These are phyloP conservation scores for Erigeron canadensis DNA, from an alignment of 129 eudicot genomes.

Conservation along the genomic window DNA sequence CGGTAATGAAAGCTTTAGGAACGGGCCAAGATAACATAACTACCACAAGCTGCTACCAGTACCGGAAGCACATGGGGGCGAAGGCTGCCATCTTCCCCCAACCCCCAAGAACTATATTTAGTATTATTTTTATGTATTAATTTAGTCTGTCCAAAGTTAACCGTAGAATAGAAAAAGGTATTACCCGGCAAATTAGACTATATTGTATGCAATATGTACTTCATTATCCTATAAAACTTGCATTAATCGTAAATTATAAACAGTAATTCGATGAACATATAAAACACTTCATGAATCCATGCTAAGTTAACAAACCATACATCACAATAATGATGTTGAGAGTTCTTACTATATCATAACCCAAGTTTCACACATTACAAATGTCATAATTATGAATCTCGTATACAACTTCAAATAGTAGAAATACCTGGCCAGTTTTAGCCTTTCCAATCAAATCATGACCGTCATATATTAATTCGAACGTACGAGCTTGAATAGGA, in stretches of 20 bases:
- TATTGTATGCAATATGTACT: not conserved
- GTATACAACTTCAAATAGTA: no score
- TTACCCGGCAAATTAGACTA: no score
- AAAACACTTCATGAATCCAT: not conserved
- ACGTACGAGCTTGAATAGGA: slow-evolving; percentile 94
- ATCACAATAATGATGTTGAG: not conserved
- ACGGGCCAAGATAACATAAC: no score
- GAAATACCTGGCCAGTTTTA: slow-evolving; percentile 84
- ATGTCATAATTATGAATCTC: not conserved
- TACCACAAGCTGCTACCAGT: no score
- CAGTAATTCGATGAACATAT: not conserved
- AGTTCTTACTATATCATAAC: not conserved
- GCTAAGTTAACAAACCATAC: not conserved
- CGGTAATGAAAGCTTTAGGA: no score
- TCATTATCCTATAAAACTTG: not conserved
- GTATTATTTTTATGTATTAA: no score
- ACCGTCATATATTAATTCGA: slow-evolving; percentile 63
- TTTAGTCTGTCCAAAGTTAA: no score
- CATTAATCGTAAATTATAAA: not conserved
- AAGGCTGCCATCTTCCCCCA: no score
- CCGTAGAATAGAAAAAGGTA: no score
- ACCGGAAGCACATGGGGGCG: no score
- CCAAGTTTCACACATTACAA: not conserved
- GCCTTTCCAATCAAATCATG: slow-evolving; percentile 95
- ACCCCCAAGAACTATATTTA: no score